Evolutionary conservation across 2,329 filamentous ascomycete species (phyloP).

Genomic region (Ceratocystis colombiana): DNA sequence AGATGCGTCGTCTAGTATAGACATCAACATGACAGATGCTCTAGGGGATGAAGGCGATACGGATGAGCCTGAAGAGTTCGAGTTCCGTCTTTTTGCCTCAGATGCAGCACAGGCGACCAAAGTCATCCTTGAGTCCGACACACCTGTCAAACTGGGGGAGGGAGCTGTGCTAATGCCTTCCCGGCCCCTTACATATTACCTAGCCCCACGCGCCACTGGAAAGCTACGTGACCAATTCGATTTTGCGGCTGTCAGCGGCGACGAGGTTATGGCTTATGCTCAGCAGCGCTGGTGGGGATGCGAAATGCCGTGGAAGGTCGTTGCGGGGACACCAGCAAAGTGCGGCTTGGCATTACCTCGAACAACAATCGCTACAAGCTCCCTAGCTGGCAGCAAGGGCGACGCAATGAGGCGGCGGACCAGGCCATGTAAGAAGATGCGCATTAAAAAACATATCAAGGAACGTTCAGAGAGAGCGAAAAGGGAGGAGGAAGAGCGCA

Average conservation of each 20-base stretch:
- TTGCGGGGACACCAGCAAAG: conserved; percentile 34
- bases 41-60: conserved; percentile 28
- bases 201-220: conserved; percentile 35
- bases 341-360: conserved; percentile 28
- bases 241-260: conserved; percentile 41
- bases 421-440: conserved; percentile 47
- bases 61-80: conserved; percentile 38
- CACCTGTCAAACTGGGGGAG: conserved; percentile 31
- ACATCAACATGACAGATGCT: conserved; percentile 16
- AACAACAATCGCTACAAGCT: conserved; percentile 9
- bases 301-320: conserved; percentile 52
- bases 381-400: background rate
- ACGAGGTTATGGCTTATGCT: conserved; percentile 41
- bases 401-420: conserved; percentile 23
- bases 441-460: conserved; percentile 43
- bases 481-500: conserved; percentile 33
- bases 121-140: conserved; percentile 42
- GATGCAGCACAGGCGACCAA: conserved; percentile 38
- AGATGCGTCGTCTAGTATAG: conserved; percentile 28
- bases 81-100: conserved; percentile 48
- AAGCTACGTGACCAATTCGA: conserved; percentile 30
- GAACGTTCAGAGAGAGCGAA: conserved; percentile 37
- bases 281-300: conserved; percentile 44
- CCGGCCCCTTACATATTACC: conserved; percentile 42
- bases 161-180: conserved; percentile 33